Evolutionary conservation across 1,284 basidiomycete species (phyloP).

Genomic region (Ceratobasidium sp.): DNA sequence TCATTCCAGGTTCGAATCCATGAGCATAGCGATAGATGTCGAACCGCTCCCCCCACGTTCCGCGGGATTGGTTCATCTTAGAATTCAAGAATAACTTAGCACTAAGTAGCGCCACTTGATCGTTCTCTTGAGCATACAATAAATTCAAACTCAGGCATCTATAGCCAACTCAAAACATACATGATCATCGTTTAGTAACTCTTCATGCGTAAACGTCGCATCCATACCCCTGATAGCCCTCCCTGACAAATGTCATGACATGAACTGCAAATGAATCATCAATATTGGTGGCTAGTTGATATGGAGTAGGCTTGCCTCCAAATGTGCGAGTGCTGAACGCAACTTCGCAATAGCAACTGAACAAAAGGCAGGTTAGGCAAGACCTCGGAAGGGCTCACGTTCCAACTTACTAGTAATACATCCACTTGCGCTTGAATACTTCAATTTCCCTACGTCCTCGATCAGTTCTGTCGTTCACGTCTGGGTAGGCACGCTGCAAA

Average conservation of each 20-base stretch:
- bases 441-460: constrained; percentile 61
- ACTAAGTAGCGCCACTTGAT: too few relatives aligned
- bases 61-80: too few relatives aligned
- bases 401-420: constrained; percentile 79
- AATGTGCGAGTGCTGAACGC: constrained; percentile 74
- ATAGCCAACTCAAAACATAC: too few relatives aligned
- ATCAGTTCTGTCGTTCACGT: constrained; percentile 55
- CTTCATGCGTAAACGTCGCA: constrained; percentile 44
- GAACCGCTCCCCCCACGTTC: too few relatives aligned
- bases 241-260: constrained; percentile 65
- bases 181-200: too few relatives aligned
- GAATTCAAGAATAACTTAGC: too few relatives aligned
- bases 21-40: too few relatives aligned
- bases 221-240: constrained; percentile 58
- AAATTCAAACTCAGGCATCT: too few relatives aligned
- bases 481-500: constrained; percentile 67
- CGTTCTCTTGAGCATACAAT: too few relatives aligned
- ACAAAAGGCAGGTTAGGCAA: neutral
- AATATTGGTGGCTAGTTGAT: constrained; percentile 8
- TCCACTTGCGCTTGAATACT: too few relatives aligned
- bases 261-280: constrained; percentile 55
- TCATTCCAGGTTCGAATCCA: too few relatives aligned
- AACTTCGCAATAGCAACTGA: constrained; percentile 76
- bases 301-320: constrained; percentile 58
- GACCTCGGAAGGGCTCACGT: constrained; percentile 56